Percentiles rank a stretch among this genome's conserved stretches.
Conservation (phyloP, 768 basidiomycete species). For the Chlorophyllum brunneum region DNA sequence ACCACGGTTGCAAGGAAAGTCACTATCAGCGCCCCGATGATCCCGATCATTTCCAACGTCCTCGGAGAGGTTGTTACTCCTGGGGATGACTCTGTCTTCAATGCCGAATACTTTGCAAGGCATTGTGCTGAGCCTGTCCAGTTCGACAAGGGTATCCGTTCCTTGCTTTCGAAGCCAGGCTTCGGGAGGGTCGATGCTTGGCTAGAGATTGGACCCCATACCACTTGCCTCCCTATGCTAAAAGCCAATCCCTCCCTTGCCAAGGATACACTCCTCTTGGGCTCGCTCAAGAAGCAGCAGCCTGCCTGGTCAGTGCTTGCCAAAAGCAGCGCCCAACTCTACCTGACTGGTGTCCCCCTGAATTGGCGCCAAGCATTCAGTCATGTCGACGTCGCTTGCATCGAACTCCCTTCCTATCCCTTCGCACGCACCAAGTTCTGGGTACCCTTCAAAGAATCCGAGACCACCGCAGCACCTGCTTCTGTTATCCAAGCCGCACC, state of each 20-base stretch:
- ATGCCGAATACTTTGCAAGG: conserved; percentile 51
- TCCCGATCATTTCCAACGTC: conserved; percentile 64
- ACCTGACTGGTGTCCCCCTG: conserved; percentile 34
- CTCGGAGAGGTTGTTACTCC: conserved; percentile 47
- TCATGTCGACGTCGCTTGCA: conserved; percentile 38
- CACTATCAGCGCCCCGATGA: conserved; percentile 39
- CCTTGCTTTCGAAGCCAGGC: conserved; percentile 28
- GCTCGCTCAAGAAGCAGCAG: conserved; percentile 42
- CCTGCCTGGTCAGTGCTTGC: conserved; percentile 40
- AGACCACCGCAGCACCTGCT: neutral
- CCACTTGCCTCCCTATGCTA: conserved; percentile 54
- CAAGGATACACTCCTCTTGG: conserved; percentile 34
- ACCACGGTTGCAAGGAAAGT: conserved; percentile 32
- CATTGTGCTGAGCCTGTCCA: conserved; percentile 41
- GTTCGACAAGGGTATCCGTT: conserved; percentile 48
- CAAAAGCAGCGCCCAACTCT: conserved; percentile 44
- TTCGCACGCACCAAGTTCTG: conserved; percentile 57
- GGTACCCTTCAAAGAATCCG: conserved; percentile 41
- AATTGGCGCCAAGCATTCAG: conserved; percentile 55
- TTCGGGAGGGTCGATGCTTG: conserved; percentile 34
- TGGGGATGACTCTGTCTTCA: conserved; percentile 48
- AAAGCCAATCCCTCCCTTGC: conserved; percentile 33
- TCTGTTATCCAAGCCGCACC: neutral
- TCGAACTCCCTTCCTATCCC: conserved; percentile 61
- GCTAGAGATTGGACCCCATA: conserved; percentile 69